Percentiles rank a stretch among this genome's conserved stretches.
These are phyloP conservation scores for Bipolaris sorokiniana DNA, from an alignment of 2,329 filamentous ascomycete species.

Conservation along the genomic window DNA sequence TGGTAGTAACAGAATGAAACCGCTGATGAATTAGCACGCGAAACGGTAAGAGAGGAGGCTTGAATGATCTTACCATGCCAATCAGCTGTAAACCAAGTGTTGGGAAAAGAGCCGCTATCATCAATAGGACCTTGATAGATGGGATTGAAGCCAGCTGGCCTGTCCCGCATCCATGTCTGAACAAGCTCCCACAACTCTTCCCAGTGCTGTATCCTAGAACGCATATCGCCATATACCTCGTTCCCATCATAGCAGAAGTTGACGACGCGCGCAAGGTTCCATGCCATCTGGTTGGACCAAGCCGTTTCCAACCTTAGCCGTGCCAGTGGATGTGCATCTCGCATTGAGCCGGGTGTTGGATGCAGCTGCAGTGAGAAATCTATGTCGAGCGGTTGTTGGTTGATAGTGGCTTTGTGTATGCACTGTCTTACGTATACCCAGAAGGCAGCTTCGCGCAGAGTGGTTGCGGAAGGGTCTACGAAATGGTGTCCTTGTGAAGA, in stretches of 20 bases:
- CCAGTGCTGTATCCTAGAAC: constrained; percentile 25
- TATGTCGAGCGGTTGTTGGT: constrained; percentile 40
- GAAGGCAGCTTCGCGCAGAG: constrained; percentile 42
- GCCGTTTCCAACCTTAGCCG: constrained; percentile 38
- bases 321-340: constrained; percentile 33
- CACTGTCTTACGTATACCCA: constrained; percentile 46
- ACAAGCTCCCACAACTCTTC: constrained; percentile 32
- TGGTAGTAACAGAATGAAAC: constrained; percentile 38
- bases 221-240: constrained; percentile 18
- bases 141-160: constrained; percentile 37
- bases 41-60: not conserved
- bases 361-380: constrained; percentile 37
- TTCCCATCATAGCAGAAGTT: constrained; percentile 40
- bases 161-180: constrained; percentile 31
- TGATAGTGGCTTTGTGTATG: constrained; percentile 42
- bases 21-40: constrained; percentile 18
- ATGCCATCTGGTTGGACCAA: constrained; percentile 45
- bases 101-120: constrained; percentile 27
- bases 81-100: constrained; percentile 39
- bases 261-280: constrained; percentile 38
- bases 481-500: constrained; percentile 35
- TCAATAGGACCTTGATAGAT: constrained; percentile 32
- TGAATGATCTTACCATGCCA: constrained; percentile 35
- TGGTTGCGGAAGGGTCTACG: constrained; percentile 42
- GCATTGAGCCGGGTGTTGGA: constrained; percentile 30